Base-by-base conservation (phyloP, 768 basidiomycete genomes). In the Boletales sp. region DNA sequence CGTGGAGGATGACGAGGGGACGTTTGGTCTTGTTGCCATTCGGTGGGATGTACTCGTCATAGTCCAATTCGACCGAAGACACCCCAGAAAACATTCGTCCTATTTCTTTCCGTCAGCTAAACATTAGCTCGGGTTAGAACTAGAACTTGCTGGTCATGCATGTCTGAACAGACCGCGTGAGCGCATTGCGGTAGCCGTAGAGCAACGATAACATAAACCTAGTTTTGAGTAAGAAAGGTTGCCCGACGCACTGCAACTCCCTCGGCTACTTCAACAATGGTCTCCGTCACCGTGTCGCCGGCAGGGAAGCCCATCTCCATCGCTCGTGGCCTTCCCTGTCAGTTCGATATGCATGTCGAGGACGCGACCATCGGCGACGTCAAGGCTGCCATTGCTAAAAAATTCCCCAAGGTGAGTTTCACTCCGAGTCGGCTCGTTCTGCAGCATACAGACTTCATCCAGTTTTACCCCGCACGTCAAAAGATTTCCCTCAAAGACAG, bases 401-500 rank as follows among this genome's bases (percentile, higher is more conserved):
- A 76, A 51, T 77, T 72, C 55, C 81, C 81, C n/a, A 72, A 70
- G 59, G 83, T 77, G 50, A 45, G 59, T 55, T 44, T 15, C 0
- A 33, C 21, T 28, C 7, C n/a, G n/a, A n/a, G n/a, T 41, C 30
- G 13, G 18, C n/a, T n/a, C n/a, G n/a, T 10, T 28, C 28, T 37
- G 11, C 17, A 7, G 5, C 49, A 37, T 34, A 47, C 55, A 33
- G 32, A 30, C 14, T 25, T 13, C 8, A 44, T 54, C 18, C 55
- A 96, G 93, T 81, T 94, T 56, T 77, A 82, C 50, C 60, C 76
- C 1, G 69, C 82, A 41, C 80, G 93, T 14, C 94, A 95, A 63
- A 86, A 85, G 59, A 66, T 96, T 12, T 74, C 82, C 1, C 66
- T 84, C 4, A 81, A 81, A 46, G 82, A 79, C 45, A 80, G 83